phyloP scores from a whole-genome alignment of 2,329 filamentous ascomycete species.

The Aspergillus texensis region DNA sequence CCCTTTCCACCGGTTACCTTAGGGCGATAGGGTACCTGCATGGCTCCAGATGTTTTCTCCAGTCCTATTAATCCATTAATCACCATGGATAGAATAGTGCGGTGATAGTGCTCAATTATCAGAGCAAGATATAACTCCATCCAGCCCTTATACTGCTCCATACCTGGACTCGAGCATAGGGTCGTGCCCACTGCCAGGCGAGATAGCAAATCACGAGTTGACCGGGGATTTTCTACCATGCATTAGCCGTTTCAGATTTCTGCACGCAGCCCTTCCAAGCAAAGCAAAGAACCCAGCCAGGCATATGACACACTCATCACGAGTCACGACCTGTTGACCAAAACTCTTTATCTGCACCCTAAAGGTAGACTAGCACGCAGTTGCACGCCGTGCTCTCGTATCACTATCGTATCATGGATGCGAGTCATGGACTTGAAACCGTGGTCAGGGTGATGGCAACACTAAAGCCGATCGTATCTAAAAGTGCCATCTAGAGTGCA shows the following conservation, averaged over 20 bases:
- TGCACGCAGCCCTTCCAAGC: conserved; percentile 11
- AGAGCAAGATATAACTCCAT: background rate
- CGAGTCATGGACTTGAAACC: background rate
- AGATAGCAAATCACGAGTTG: conserved; percentile 8
- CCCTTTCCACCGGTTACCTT: background rate
- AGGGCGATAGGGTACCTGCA: conserved; percentile 10
- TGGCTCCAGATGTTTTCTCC: conserved; percentile 2
- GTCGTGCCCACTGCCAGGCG: background rate
- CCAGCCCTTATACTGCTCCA: background rate
- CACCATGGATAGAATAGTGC: background rate
- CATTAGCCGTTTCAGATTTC: conserved; percentile 14
- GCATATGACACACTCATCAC: conserved; percentile 2
- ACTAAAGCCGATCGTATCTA: background rate
- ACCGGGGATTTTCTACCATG: background rate
- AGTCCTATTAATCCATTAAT: background rate
- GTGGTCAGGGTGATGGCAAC: background rate
- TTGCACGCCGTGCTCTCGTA: background rate
- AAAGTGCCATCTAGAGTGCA: background rate
- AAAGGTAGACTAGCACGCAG: background rate
- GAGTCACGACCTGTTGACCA: conserved; percentile 3
- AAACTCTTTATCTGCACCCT: background rate
- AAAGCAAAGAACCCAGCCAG: conserved; percentile 3
- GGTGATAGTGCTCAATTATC: background rate
- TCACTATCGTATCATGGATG: background rate
- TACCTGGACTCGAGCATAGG: background rate